A percentile compares a stretch with the other conserved stretches of the same genome.
These are phyloP conservation scores for Takashimella koratensis DNA, from an alignment of 1,284 basidiomycete species.

Conservation along the genomic window DNA sequence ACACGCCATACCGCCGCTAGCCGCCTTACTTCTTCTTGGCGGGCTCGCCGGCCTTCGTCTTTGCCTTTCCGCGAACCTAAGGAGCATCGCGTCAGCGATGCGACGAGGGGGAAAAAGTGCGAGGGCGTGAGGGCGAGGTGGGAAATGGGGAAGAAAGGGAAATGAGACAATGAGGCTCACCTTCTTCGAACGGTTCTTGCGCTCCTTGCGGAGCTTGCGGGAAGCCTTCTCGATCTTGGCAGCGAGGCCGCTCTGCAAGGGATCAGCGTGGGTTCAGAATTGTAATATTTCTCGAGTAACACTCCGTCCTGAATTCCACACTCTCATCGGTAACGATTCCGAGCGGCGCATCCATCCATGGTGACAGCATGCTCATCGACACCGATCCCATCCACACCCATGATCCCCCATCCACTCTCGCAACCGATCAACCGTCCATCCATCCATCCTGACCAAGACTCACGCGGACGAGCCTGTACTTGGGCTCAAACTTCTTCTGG, in stretches of 20 bases:
- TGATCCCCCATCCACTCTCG: too few species aligned
- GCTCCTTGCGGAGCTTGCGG: constrained; percentile 98
- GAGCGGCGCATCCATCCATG: neutral
- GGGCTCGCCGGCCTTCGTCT: constrained; percentile 79
- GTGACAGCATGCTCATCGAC: too few species aligned
- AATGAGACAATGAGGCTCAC: constrained; percentile 50
- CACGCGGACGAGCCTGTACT: constrained; percentile 91
- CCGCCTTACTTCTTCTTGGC: constrained; percentile 51
- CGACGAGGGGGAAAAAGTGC: neutral
- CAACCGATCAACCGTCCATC: neutral
- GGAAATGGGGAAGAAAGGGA: constrained; percentile 13
- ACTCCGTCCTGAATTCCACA: too few species aligned
- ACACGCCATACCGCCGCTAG: neutral
- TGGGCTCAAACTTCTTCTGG: constrained; percentile 96
- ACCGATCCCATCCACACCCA: too few species aligned
- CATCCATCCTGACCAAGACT: constrained; percentile 43
- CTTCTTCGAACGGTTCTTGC: constrained; percentile 99
- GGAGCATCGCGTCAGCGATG: neutral
- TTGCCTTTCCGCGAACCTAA: constrained; percentile 86
- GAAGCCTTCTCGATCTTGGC: constrained; percentile 86
- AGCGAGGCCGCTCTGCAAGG: constrained; percentile 74
- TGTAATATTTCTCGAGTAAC: too few species aligned
- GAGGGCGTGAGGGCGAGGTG: neutral
- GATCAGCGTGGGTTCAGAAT: too few species aligned
- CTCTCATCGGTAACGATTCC: too few species aligned